phyloP scores from a whole-genome alignment of 495 filamentous ascomycete species.

The Neurospora africana region DNA sequence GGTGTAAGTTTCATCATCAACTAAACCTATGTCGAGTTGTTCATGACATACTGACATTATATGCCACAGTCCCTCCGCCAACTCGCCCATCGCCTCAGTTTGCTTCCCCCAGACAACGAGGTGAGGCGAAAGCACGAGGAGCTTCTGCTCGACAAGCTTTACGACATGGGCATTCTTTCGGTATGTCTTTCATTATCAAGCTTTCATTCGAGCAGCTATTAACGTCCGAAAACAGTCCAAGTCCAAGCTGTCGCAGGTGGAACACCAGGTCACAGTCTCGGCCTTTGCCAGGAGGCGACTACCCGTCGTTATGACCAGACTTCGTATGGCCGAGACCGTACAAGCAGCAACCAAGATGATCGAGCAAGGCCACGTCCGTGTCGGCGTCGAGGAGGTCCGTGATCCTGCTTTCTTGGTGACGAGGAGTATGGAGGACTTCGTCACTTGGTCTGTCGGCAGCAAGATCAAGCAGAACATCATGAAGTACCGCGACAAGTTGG shows the following conservation, averaged over 20 bases:
- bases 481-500: slow-evolving; percentile 86
- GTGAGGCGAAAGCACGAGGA: slow-evolving; percentile 70
- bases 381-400: slow-evolving; percentile 82
- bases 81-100: slow-evolving; percentile 64
- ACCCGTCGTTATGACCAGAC: slow-evolving; percentile 66
- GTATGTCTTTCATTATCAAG: slow-evolving; percentile 4
- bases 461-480: slow-evolving; percentile 96
- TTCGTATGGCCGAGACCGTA: slow-evolving; percentile 83
- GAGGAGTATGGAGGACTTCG: slow-evolving; percentile 86
- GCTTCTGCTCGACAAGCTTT: slow-evolving; percentile 77
- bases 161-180: slow-evolving; percentile 74
- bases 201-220: background rate
- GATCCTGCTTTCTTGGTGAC: slow-evolving; percentile 74
- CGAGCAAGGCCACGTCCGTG: slow-evolving; percentile 90
- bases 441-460: slow-evolving; percentile 91
- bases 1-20: slow-evolving; percentile 31
- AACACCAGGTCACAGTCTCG: slow-evolving; percentile 75
- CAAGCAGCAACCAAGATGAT: slow-evolving; percentile 74
- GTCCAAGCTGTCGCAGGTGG: slow-evolving; percentile 70
- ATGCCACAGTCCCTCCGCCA: slow-evolving; percentile 54
- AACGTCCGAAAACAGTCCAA: slow-evolving; percentile 33
- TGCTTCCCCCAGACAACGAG: slow-evolving; percentile 67
- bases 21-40: background rate
- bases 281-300: slow-evolving; percentile 72
- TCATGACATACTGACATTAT: background rate